Base-by-base conservation (phyloP, 1,284 basidiomycete genomes). In the Porodaedalea pini region DNA sequence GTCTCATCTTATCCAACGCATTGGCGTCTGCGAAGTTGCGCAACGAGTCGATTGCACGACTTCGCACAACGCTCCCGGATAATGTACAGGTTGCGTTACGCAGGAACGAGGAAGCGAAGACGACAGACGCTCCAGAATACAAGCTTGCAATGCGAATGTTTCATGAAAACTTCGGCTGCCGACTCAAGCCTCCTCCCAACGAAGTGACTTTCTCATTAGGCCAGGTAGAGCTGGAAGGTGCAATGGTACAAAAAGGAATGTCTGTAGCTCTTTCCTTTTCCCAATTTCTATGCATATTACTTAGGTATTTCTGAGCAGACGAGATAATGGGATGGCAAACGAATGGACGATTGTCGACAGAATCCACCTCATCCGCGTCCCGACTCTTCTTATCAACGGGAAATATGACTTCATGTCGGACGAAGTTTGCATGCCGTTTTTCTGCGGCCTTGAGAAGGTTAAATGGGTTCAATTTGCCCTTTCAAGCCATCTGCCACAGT, bases 351-450 rank as follows among this genome's bases (percentile, higher is more conserved):
- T 67, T 45, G 54, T 69, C 5, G 68, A 71, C 21, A 64, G 65
- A 27, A 61, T 73, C 0, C 69, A 69, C 49, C 68, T 65, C 0
- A 75, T 77, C 36, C 39, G 29, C 0, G 63, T 59, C 5, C 63
- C 68, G 0, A 74, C 73, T 1, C 64, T 76, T 2, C 32, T 77
- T 13, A 62, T 69, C 15, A 71, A 71, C 41, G 69, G 70, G 0
- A 58, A 31, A 11, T 55, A 67, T 2, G 73, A 76, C 34, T 64
- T 66, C 27, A 72, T 69, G 2, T 71, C 72, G 48, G 66, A 69
- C 27, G 47, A 63, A 0, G 62, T 61, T 10, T 59, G 68, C 17
- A 25, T 34, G 1, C 72, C 73, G 7, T 74, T 70, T 60, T 70
- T 73, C 44, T 23, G 56, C 32, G 56, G 61, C 21, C 68, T 75